These are phyloP conservation scores for Microcyclospora tardicrescens DNA, from an alignment of 2,329 filamentous ascomycete genomes.

Conservation along the genomic window DNA sequence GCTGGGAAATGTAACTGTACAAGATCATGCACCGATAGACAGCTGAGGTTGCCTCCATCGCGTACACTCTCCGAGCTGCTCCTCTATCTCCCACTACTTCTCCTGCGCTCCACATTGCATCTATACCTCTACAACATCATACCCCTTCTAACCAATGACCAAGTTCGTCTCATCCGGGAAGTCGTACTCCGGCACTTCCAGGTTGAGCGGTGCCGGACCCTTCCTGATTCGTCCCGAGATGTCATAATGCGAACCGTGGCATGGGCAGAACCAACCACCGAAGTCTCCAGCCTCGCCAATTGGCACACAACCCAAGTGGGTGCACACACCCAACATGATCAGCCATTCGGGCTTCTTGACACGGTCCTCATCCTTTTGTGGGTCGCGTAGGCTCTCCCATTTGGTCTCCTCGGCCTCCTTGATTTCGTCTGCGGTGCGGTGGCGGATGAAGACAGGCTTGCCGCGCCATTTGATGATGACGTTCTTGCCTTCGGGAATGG, in stretches of 20 bases:
- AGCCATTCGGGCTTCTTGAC: constrained; percentile 98
- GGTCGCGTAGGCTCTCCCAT: constrained; percentile 74
- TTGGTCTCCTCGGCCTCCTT: constrained; percentile 84
- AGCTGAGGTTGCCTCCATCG: not conserved
- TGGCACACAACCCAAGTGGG: constrained; percentile 95
- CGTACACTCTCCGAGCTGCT: not conserved
- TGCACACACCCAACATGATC: constrained; percentile 98
- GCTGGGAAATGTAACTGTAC: constrained; percentile 4
- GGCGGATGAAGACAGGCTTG: constrained; percentile 99
- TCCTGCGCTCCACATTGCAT: not conserved
- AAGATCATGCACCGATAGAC: not conserved
- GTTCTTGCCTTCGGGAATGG: constrained; percentile 99
- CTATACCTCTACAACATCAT: not conserved
- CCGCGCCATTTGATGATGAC: constrained; percentile 99
- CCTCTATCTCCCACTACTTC: constrained; percentile 1
- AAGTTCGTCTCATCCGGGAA: constrained; percentile 84
- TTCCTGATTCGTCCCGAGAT: constrained; percentile 97
- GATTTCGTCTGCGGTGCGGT: constrained; percentile 89
- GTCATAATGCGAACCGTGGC: constrained; percentile 99
- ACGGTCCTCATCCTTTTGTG: constrained; percentile 79
- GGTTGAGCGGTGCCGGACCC: constrained; percentile 92
- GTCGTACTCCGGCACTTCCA: constrained; percentile 85
- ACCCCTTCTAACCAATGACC: constrained; percentile 67
- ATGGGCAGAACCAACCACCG: constrained; percentile 99
- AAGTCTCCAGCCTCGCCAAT: constrained; percentile 97